Percentiles rank a stretch among this genome's conserved stretches.
These are phyloP conservation scores for Populus ilicifolia DNA, from an alignment of 345 rosid genomes.

Conservation along the genomic window DNA sequence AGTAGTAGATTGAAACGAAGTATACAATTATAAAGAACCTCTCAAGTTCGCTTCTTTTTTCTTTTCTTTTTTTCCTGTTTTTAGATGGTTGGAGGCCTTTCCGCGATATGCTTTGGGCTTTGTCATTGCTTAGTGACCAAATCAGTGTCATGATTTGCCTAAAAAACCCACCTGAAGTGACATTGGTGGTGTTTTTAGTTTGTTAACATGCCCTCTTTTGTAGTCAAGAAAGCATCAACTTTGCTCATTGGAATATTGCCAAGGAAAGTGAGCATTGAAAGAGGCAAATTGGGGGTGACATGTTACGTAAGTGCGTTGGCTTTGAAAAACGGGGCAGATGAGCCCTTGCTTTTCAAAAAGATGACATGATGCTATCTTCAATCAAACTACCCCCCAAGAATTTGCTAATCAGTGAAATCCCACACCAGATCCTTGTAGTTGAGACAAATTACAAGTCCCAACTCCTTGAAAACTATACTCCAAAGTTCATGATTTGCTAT, in stretches of 20 bases:
- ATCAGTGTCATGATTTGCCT: not conserved
- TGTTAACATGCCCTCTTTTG: not conserved
- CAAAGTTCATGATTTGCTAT: no score
- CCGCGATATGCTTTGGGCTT: not conserved
- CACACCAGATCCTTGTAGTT: not conserved
- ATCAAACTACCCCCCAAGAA: not conserved
- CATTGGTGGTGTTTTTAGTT: not conserved
- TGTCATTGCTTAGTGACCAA: slow-evolving; percentile 6
- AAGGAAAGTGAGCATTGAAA: not conserved
- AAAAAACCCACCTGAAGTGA: slow-evolving; percentile 4
- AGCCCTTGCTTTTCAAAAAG: slow-evolving; percentile 7
- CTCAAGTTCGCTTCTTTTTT: not conserved
- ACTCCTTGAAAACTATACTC: no score
- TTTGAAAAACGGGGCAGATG: slow-evolving; percentile 12
- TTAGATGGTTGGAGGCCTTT: slow-evolving; percentile 1
- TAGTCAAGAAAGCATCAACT: slow-evolving; percentile 1
- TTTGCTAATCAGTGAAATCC: not conserved
- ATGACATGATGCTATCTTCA: not conserved
- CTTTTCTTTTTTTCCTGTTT: not conserved
- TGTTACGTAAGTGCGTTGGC: not conserved
- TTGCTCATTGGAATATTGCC: not conserved
- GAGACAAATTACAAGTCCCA: not conserved
- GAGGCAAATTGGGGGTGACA: not conserved
- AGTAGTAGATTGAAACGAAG: no score
- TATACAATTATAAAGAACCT: not conserved